Percentiles rank a stretch among this genome's conserved stretches.
Conservation (phyloP, 495 filamentous ascomycete genomes). For the Daldinia grandis region DNA sequence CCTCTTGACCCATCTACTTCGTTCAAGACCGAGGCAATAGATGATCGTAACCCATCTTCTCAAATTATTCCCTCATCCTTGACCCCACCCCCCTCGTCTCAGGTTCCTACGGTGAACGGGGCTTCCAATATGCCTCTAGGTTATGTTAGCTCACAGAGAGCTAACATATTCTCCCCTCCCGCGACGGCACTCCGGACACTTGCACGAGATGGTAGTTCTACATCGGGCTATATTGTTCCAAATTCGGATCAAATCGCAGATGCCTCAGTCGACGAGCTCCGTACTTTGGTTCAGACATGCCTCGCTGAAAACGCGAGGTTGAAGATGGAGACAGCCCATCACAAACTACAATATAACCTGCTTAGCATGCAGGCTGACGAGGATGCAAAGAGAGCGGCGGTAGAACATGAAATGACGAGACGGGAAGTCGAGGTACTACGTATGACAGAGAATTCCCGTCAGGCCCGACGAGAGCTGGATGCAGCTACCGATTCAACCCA, state of each 20-base stretch:
- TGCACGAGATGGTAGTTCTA: conserved; percentile 58
- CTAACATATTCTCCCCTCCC: conserved; percentile 63
- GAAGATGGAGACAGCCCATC: conserved; percentile 85
- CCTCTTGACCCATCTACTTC: conserved; percentile 48
- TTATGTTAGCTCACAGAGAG: conserved; percentile 55
- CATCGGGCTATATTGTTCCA: conserved; percentile 63
- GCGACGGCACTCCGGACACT: conserved; percentile 60
- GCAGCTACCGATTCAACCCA: conserved; percentile 51
- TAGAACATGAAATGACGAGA: conserved; percentile 92
- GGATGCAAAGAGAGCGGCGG: conserved; percentile 83
- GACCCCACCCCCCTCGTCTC: conserved; percentile 80
- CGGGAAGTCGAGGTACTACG: conserved; percentile 90
- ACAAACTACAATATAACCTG: conserved; percentile 90
- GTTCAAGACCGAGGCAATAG: conserved; percentile 53
- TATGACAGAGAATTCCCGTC: conserved; percentile 62
- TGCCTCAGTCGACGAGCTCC: conserved; percentile 66
- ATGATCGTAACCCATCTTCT: conserved; percentile 47
- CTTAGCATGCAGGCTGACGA: conserved; percentile 86
- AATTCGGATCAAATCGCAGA: conserved; percentile 70
- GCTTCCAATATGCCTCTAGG: conserved; percentile 48
- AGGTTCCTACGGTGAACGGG: conserved; percentile 57
- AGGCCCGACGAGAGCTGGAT: conserved; percentile 55
- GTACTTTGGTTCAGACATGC: conserved; percentile 59
- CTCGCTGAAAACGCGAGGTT: conserved; percentile 67
- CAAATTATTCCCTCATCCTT: conserved; percentile 60